Conservation (phyloP, 2,329 filamentous ascomycete species). For the Scedosporium apiospermum region DNA sequence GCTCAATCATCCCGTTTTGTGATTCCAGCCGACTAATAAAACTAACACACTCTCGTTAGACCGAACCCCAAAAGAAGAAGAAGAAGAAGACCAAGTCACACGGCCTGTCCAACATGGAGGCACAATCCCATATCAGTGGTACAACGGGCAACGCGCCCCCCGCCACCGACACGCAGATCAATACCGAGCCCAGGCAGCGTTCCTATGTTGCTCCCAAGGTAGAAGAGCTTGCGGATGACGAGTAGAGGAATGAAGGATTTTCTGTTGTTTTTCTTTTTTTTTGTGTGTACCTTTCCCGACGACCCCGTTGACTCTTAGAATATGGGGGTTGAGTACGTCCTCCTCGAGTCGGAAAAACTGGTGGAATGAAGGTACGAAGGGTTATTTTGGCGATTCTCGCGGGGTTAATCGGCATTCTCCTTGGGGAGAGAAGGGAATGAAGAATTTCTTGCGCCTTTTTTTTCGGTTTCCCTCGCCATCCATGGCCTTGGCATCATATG, state of each 20-base stretch:
- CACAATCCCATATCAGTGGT: slow-evolving; percentile 37
- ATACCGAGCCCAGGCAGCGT: slow-evolving; percentile 32
- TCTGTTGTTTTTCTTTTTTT: neutral
- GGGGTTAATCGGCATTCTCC: no score
- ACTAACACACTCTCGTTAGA: slow-evolving; percentile 21
- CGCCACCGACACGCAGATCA: slow-evolving; percentile 44
- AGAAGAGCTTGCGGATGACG: slow-evolving; percentile 38
- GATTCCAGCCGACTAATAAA: slow-evolving; percentile 8
- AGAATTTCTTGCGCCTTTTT: neutral
- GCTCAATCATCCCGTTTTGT: neutral
- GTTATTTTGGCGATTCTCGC: no score
- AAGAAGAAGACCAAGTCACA: slow-evolving; percentile 41
- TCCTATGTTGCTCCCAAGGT: slow-evolving; percentile 42
- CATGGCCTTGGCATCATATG: neutral
- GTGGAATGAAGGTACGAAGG: no score
- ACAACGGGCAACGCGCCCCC: slow-evolving; percentile 43
- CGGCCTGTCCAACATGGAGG: slow-evolving; percentile 16
- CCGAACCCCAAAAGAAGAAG: slow-evolving; percentile 43
- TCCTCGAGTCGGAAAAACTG: no score
- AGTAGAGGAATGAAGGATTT: neutral
- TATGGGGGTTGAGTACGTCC: neutral
- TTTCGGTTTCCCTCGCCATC: neutral
- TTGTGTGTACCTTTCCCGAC: neutral
- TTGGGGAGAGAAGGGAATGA: neutral
- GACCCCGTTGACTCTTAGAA: neutral